Evolutionary conservation across 148 eudicot species (phyloP).

Genomic region (Arctostaphylos glauca): DNA sequence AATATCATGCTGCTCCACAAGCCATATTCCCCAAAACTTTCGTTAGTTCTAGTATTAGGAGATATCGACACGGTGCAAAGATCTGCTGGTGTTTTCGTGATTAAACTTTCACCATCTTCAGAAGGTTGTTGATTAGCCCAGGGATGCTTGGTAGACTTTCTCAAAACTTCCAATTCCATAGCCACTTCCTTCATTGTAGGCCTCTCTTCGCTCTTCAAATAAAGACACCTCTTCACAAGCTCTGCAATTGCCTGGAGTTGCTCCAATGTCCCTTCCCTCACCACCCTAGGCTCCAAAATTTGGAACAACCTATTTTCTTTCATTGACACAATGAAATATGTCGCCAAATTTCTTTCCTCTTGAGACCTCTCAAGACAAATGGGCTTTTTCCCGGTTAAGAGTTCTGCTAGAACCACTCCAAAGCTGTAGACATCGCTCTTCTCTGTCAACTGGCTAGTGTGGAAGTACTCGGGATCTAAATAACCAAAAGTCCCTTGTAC

Average conservation of each 20-base stretch:
- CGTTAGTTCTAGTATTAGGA: neutral
- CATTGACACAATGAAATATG: constrained; percentile 13
- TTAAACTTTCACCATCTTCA: neutral
- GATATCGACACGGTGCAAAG: constrained; percentile 1
- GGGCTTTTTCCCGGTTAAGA: constrained; percentile 21
- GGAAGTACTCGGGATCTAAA: constrained; percentile 33
- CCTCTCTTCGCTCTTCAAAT: no score
- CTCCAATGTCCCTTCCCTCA: no score
- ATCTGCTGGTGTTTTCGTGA: neutral
- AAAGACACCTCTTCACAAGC: no score
- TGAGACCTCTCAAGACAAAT: neutral
- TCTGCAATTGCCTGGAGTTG: no score
- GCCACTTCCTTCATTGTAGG: no score
- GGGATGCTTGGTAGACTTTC: no score
- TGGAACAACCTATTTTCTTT: constrained; percentile 9
- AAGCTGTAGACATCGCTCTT: constrained; percentile 27
- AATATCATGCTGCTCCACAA: neutral
- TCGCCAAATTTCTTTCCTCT: constrained; percentile 19
- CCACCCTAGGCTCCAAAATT: no score
- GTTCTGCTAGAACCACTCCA: constrained; percentile 17
- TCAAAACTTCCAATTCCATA: no score
- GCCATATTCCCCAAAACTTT: neutral
- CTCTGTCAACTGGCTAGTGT: no score
- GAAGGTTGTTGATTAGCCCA: no score
- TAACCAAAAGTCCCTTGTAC: constrained; percentile 24